phyloP scores from a whole-genome alignment of 148 eudicot genomes.

The Cornus florida region DNA sequence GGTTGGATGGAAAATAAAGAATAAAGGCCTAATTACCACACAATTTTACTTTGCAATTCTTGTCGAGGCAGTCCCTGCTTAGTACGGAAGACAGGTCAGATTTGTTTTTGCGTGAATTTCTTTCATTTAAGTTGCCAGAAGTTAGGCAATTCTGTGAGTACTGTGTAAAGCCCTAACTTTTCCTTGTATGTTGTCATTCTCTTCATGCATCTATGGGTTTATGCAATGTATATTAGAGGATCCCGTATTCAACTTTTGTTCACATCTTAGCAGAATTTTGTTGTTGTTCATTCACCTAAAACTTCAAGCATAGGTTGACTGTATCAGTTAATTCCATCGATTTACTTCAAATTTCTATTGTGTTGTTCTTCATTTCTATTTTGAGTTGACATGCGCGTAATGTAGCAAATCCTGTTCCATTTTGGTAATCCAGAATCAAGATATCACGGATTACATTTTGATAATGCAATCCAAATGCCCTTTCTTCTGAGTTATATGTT shows the following conservation, averaged over 20 bases:
- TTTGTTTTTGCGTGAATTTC: slow-evolving; percentile 9
- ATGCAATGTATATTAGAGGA: slow-evolving; percentile 19
- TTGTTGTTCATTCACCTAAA: not conserved
- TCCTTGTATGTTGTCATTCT: slow-evolving; percentile 1
- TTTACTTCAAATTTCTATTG: not conserved
- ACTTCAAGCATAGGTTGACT: not conserved
- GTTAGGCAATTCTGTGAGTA: slow-evolving; percentile 6
- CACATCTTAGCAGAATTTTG: not conserved
- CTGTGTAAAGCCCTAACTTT: slow-evolving; percentile 24
- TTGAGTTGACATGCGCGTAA: not conserved
- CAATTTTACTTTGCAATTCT: slow-evolving; percentile 85
- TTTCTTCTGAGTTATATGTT: not conserved
- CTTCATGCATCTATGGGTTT: slow-evolving; percentile 14
- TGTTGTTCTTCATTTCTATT: not conserved
- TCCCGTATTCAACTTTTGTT: slow-evolving; percentile 16
- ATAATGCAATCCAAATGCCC: not conserved
- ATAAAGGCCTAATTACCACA: slow-evolving; percentile 74
- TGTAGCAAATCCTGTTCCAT: not conserved
- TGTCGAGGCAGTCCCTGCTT: slow-evolving; percentile 85
- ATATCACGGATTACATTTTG: not conserved
- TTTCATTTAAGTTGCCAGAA: slow-evolving; percentile 23
- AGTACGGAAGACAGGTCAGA: slow-evolving; percentile 38
- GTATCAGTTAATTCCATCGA: not conserved
- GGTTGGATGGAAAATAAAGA: slow-evolving; percentile 88
- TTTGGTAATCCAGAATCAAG: not conserved